phyloP scores from a whole-genome alignment of 2,329 filamentous ascomycete species.

The Xylariaceae sp. region DNA sequence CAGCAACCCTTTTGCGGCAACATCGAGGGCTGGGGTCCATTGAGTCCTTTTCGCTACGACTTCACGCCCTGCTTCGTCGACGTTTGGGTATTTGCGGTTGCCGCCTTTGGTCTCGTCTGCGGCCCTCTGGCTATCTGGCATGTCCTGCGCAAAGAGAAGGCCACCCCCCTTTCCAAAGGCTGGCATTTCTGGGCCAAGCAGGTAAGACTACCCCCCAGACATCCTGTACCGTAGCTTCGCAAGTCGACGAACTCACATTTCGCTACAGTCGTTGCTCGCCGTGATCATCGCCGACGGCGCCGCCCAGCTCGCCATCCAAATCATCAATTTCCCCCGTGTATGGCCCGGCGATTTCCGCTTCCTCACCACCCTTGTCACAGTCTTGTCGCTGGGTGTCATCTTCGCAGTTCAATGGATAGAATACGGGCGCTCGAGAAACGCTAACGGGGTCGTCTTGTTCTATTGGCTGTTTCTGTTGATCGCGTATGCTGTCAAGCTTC shows the following conservation, averaged over 20 bases:
- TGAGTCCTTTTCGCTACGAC: slow-evolving; percentile 84
- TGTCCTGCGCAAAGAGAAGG: slow-evolving; percentile 65
- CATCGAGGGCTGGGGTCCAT: slow-evolving; percentile 88
- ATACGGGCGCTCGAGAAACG: slow-evolving; percentile 75
- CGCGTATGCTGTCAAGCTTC: slow-evolving; percentile 74
- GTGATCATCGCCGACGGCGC: slow-evolving; percentile 64
- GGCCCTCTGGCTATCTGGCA: slow-evolving; percentile 78
- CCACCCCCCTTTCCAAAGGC: slow-evolving; percentile 68
- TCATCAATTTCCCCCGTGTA: slow-evolving; percentile 61
- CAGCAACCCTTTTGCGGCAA: slow-evolving; percentile 80
- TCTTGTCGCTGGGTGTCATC: slow-evolving; percentile 69
- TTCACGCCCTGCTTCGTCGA: slow-evolving; percentile 98
- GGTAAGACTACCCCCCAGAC: slow-evolving; percentile 43
- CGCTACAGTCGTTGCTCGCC: slow-evolving; percentile 24
- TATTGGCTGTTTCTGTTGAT: slow-evolving; percentile 89
- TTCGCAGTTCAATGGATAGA: slow-evolving; percentile 82
- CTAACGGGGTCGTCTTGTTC: slow-evolving; percentile 84
- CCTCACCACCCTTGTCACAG: slow-evolving; percentile 70
- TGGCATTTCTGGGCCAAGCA: slow-evolving; percentile 93
- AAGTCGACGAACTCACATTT: slow-evolving; percentile 3
- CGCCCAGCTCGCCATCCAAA: slow-evolving; percentile 72
- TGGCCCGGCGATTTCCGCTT: slow-evolving; percentile 83
- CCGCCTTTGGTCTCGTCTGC: slow-evolving; percentile 71
- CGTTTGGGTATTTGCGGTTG: slow-evolving; percentile 76
- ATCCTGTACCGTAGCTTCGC: neutral